These are phyloP conservation scores for Candida gorgasii DNA, from an alignment of 805 yeast genomes.

Conservation along the genomic window DNA sequence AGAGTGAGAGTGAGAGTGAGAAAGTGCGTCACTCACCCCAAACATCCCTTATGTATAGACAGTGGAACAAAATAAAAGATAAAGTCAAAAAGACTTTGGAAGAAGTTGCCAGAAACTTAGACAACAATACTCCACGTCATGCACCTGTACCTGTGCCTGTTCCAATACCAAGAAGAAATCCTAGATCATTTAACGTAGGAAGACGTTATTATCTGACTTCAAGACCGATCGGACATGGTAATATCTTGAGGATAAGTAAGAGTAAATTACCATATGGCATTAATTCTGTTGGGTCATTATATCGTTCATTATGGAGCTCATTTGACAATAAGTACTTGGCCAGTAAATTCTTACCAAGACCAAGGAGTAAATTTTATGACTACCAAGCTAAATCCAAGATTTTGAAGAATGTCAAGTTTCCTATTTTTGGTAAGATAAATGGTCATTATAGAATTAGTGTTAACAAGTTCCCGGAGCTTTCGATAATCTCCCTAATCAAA, in stretches of 20 bases:
- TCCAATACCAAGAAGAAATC: constrained; percentile 1
- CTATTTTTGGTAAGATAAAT: constrained; percentile 6
- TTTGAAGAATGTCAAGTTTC: background rate
- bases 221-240: constrained; percentile 2
- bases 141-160: constrained; percentile 14
- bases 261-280: constrained; percentile 1
- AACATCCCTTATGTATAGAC: constrained; percentile 12
- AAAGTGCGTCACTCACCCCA: constrained; percentile 4
- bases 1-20: background rate
- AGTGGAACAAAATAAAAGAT: constrained; percentile 15
- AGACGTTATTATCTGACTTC: constrained; percentile 9
- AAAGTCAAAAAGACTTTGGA: constrained; percentile 14
- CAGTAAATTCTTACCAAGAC: background rate
- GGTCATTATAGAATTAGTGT: constrained; percentile 5
- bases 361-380: background rate
- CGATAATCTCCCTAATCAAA: constrained; percentile 7
- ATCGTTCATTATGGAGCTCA: constrained; percentile 1
- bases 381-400: constrained; percentile 3
- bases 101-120: constrained; percentile 14
- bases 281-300: background rate
- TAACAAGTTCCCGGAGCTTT: background rate
- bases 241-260: background rate
- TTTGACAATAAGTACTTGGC: background rate
- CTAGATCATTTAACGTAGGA: background rate
- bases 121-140: constrained; percentile 7